Percentiles rank a stretch among this genome's conserved stretches.
These are phyloP conservation scores for Aspergillus alliaceus DNA, from an alignment of 2,329 filamentous ascomycete species.

Conservation along the genomic window DNA sequence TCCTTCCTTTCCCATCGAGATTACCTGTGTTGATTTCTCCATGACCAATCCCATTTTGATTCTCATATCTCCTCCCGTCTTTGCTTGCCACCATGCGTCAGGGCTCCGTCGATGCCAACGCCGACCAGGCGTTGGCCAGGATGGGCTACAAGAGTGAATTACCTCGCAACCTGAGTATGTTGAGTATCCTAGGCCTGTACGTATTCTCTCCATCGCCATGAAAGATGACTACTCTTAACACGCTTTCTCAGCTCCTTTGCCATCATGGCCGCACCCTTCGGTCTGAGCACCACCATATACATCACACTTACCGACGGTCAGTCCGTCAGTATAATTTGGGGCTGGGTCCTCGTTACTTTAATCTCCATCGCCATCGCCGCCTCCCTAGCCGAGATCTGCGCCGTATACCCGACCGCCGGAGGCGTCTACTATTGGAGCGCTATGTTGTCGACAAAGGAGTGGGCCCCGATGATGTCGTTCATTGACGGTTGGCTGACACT, in stretches of 20 bases:
- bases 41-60: neutral
- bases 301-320: conserved; percentile 69
- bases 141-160: conserved; percentile 70
- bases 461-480: conserved; percentile 67
- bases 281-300: conserved; percentile 67
- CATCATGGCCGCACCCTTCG: conserved; percentile 72
- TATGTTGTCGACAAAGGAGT: conserved; percentile 65
- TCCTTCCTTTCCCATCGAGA: neutral
- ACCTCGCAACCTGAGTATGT: conserved; percentile 66
- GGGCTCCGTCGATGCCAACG: conserved; percentile 36
- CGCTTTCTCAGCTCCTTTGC: conserved; percentile 59
- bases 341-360: conserved; percentile 66
- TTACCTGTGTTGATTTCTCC: neutral
- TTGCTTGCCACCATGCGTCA: conserved; percentile 15
- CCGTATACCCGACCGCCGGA: conserved; percentile 67
- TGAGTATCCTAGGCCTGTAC: conserved; percentile 65
- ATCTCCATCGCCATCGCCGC: conserved; percentile 65
- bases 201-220: conserved; percentile 16
- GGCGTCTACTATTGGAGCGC: conserved; percentile 72
- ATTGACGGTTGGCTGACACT: conserved; percentile 71
- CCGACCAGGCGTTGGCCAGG: conserved; percentile 61
- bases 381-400: conserved; percentile 68
- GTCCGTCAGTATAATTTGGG: conserved; percentile 68
- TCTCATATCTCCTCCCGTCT: too few relatives aligned
- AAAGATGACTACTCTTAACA: neutral